phyloP scores from a whole-genome alignment of 805 yeast genomes.

The Cyberlindnera misumaiensis region DNA sequence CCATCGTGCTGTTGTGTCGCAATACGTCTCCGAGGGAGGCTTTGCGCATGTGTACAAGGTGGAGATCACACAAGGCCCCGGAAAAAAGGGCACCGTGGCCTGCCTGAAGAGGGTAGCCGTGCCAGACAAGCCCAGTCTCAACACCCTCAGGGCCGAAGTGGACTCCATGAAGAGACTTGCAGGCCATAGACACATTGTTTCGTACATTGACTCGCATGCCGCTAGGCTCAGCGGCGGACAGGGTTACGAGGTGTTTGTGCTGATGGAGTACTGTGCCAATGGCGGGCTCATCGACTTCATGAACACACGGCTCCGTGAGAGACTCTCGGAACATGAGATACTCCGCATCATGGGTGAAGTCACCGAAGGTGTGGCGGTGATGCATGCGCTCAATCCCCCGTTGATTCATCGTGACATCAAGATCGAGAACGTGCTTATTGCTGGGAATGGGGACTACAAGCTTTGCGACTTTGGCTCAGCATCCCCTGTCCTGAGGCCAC shows the following conservation, averaged over 20 bases:
- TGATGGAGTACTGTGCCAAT: slow-evolving; percentile 75
- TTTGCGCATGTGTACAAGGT: slow-evolving; percentile 93
- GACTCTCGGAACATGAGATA: slow-evolving; percentile 63
- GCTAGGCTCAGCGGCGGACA: slow-evolving; percentile 47
- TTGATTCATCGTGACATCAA: slow-evolving; percentile 75
- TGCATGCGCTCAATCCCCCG: slow-evolving; percentile 69
- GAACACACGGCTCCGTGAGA: slow-evolving; percentile 62
- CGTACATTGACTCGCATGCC: slow-evolving; percentile 94
- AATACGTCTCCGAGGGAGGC: slow-evolving; percentile 85
- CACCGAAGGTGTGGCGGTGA: slow-evolving; percentile 67
- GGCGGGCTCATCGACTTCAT: slow-evolving; percentile 75
- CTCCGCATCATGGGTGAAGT: slow-evolving; percentile 62
- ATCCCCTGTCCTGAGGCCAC: slow-evolving; percentile 56
- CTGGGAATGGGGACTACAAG: slow-evolving; percentile 52
- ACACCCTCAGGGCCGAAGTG: slow-evolving; percentile 85
- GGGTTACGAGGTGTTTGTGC: slow-evolving; percentile 70
- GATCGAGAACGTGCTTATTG: slow-evolving; percentile 71
- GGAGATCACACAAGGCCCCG: slow-evolving; percentile 52
- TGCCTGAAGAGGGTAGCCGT: slow-evolving; percentile 94
- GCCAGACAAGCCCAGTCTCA: slow-evolving; percentile 80
- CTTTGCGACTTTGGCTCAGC: slow-evolving; percentile 83
- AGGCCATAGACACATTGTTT: slow-evolving; percentile 75
- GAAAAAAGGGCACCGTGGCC: slow-evolving; percentile 45
- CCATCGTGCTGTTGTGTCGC: slow-evolving; percentile 59
- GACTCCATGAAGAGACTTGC: slow-evolving; percentile 91